Conservation (phyloP, 2,329 filamentous ascomycete species). For the Fusarium sp. region DNA sequence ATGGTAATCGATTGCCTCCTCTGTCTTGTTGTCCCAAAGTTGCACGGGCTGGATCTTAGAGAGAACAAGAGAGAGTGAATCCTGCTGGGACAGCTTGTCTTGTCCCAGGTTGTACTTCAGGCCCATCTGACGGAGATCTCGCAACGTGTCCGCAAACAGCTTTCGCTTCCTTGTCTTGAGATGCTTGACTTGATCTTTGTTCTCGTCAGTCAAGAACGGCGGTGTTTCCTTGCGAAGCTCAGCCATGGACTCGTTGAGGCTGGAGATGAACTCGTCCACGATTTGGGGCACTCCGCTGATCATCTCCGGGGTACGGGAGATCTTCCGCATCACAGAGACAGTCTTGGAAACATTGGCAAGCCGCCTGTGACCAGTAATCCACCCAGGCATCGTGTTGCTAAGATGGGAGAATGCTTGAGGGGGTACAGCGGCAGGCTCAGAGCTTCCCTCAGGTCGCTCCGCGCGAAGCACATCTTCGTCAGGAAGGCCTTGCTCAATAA, state of each 20-base stretch:
- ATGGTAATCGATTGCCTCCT: conserved; percentile 71
- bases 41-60: conserved; percentile 63
- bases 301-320: conserved; percentile 65
- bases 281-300: conserved; percentile 68
- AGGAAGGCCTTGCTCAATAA: conserved; percentile 71
- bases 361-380: conserved; percentile 67
- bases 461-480: conserved; percentile 55
- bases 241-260: conserved; percentile 74
- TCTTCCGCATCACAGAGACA: conserved; percentile 77
- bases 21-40: conserved; percentile 40
- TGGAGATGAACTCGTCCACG: conserved; percentile 76
- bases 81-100: conserved; percentile 79
- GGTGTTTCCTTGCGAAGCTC: conserved; percentile 89
- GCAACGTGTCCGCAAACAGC: conserved; percentile 89
- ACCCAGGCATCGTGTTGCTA: conserved; percentile 49
- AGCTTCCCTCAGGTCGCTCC: conserved; percentile 3
- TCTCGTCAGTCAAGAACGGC: conserved; percentile 83
- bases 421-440: conserved; percentile 17
- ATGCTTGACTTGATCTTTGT: conserved; percentile 85
- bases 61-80: conserved; percentile 77
- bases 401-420: conserved; percentile 35
- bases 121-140: conserved; percentile 87
- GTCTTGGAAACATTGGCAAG: conserved; percentile 79
- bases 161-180: conserved; percentile 92
- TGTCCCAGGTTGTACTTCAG: conserved; percentile 85